phyloP scores from a whole-genome alignment of 2,329 filamentous ascomycete species.

The Penicillium sp. region DNA sequence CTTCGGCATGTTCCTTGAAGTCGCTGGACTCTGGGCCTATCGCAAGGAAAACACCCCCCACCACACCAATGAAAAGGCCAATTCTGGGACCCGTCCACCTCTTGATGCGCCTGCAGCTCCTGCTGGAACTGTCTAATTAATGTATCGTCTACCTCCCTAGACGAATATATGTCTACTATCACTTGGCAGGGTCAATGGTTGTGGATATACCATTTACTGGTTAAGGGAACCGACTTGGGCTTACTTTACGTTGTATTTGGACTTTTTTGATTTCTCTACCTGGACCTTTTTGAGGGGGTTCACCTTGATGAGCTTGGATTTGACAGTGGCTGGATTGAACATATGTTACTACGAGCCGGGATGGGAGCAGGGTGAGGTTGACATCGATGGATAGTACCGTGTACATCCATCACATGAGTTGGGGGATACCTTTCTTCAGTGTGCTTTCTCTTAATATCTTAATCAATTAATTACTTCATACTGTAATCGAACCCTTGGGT shows the following conservation, averaged over 20 bases:
- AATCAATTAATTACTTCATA: not conserved
- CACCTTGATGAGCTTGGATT: not conserved
- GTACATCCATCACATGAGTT: not conserved
- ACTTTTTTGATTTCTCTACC: not conserved
- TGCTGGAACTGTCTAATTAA: slow-evolving; percentile 12
- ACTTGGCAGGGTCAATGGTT: not conserved
- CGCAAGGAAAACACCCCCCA: slow-evolving; percentile 20
- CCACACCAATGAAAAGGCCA: slow-evolving; percentile 19
- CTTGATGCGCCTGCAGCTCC: slow-evolving; percentile 19
- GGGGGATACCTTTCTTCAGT: not conserved
- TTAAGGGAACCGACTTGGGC: not conserved
- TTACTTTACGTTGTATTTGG: not conserved
- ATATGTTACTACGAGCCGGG: not conserved
- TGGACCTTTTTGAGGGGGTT: not conserved
- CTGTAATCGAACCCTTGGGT: not conserved
- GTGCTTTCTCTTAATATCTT: not conserved
- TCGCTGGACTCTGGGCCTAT: slow-evolving; percentile 35
- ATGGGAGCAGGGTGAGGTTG: not conserved
- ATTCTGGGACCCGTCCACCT: slow-evolving; percentile 14
- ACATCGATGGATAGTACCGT: not conserved
- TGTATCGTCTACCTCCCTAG: not conserved
- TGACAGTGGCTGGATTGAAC: not conserved
- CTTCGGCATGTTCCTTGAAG: slow-evolving; percentile 39
- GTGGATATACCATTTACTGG: not conserved
- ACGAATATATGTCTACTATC: not conserved